Conservation (phyloP, 139 green algal genomes). For the Desmodesmus armatus region DNA sequence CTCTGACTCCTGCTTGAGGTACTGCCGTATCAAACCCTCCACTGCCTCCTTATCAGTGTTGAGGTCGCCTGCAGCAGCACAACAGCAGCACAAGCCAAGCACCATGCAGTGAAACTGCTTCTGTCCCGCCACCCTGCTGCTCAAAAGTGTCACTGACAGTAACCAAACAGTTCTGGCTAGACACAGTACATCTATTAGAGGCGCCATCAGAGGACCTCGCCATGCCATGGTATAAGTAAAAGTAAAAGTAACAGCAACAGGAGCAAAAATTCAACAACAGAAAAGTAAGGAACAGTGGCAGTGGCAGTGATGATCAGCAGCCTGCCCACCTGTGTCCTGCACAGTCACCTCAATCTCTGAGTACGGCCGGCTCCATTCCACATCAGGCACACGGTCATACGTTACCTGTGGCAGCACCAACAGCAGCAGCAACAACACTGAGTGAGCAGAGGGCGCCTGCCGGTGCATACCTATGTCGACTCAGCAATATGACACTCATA, state of each 20-base stretch:
- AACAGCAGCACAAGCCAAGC: neutral
- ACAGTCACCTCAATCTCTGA: slow-evolving; percentile 68
- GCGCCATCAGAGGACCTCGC: too few relatives aligned
- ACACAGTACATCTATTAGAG: neutral
- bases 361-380: slow-evolving; percentile 75
- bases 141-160: neutral
- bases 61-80: slow-evolving; percentile 49
- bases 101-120: neutral
- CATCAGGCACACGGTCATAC: slow-evolving; percentile 57
- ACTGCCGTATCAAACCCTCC: slow-evolving; percentile 68
- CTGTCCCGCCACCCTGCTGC: neutral
- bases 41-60: slow-evolving; percentile 60
- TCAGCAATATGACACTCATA: neutral
- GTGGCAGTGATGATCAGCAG: too few relatives aligned
- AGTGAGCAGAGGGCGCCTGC: neutral
- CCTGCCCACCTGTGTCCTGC: slow-evolving; percentile 25
- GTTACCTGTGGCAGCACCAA: slow-evolving; percentile 23
- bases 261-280: too few relatives aligned
- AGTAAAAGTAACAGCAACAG: too few relatives aligned
- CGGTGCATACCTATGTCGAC: neutral
- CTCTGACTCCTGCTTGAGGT: slow-evolving; percentile 70
- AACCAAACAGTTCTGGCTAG: neutral
- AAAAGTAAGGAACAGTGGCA: too few relatives aligned
- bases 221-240: too few relatives aligned
- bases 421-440: neutral